Base-by-base conservation (phyloP, 179 eudicot species). In the Camellia oleifera region DNA sequence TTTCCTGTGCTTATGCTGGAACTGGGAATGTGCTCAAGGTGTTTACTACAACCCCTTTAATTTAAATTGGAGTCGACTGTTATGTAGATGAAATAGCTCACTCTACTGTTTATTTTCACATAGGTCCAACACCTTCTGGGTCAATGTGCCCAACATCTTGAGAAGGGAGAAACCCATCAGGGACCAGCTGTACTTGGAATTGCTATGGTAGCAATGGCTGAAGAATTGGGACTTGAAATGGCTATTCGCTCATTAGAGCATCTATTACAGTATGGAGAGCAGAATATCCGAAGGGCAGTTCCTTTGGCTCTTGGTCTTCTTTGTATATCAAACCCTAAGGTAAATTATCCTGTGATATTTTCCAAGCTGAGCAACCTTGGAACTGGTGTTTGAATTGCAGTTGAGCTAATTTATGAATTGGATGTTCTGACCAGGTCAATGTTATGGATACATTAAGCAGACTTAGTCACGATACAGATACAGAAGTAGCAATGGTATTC, bases 1-100 rank as follows among this genome's bases (percentile, higher is more conserved):
- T 92, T 75, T 92, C 99, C 69, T 95, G 99, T 91, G 99, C 99
- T 72, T 95, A 95, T 86, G 99, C 99, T 81, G 99, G 99, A 80
- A 95, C 98, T 4, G 99, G 99, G 75, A 92, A 95, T 79, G 99
- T 95, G 72, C 92, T 95, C 13, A 95, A 95, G 99, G 99, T 94
- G 64, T 18, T 77, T 64, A 57, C 60, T 14, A 8, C 17, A 40
- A 46, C 70, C 69, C 80, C 56, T 40, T 67, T 60, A 56, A 61
- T 78, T 64, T 40, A 66, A 78, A n/a, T 74, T 54, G 81, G 7
- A 58, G 72, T 44, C 57, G 3, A 4, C 45, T 67, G 42, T 58
- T 23, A 12, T 11, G 57, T 78, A 23, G 57, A 53, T 62, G 42
- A 32, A 66, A 15, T 26, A 60, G 3, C 72, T 42, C 12, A 80